These are phyloP conservation scores for Vicia sativa DNA, from an alignment of 306 rosid genomes.

Conservation along the genomic window DNA sequence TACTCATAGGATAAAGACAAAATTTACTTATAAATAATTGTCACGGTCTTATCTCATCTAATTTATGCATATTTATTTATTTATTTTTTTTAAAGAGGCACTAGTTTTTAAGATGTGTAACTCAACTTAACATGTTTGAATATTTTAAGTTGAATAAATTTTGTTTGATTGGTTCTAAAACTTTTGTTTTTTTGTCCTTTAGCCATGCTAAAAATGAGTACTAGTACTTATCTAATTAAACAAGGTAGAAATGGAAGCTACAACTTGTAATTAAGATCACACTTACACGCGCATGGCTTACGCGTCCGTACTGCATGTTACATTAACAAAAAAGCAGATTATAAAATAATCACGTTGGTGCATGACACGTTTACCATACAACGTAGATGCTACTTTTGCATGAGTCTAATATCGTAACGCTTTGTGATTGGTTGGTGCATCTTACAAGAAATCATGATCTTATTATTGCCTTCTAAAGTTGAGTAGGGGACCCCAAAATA, in stretches of 20 bases:
- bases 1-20: too few species aligned
- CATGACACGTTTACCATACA: conserved; percentile 72
- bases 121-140: too few species aligned
- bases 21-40: too few species aligned
- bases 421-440: conserved; percentile 60
- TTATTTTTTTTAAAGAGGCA: too few species aligned
- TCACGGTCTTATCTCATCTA: too few species aligned
- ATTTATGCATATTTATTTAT: too few species aligned
- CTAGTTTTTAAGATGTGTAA: too few species aligned
- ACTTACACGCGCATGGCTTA: conserved; percentile 24
- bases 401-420: conserved; percentile 53
- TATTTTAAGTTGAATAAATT: too few species aligned
- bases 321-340: background rate
- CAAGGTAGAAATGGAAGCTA: background rate
- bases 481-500: conserved; percentile 37
- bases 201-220: too few species aligned
- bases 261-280: background rate
- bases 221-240: background rate
- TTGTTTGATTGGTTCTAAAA: too few species aligned
- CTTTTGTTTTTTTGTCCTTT: too few species aligned
- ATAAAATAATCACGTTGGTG: conserved; percentile 54
- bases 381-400: conserved; percentile 68
- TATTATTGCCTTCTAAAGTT: conserved; percentile 58
- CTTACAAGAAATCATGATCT: conserved; percentile 80
- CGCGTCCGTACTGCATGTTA: conserved; percentile 29